Evolutionary conservation across 129 eudicot genomes (phyloP).

Genomic region (Tagetes erecta): DNA sequence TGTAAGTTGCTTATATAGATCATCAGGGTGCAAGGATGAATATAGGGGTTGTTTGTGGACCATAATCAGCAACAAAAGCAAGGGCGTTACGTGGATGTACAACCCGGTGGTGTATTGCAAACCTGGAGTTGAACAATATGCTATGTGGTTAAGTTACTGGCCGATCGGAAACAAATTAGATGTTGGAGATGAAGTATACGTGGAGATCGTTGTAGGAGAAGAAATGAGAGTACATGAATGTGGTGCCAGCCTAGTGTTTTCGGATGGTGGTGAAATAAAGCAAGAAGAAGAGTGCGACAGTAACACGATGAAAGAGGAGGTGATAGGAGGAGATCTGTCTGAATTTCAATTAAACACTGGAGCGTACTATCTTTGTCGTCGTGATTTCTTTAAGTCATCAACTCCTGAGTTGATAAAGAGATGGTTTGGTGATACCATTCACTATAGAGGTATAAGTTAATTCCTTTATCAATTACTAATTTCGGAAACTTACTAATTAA

Average conservation of each 20-base stretch:
- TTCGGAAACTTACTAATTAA: background rate
- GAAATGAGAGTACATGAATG: background rate
- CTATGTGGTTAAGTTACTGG: constrained; percentile 25
- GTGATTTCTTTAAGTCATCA: background rate
- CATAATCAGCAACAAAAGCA: background rate
- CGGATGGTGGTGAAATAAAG: background rate
- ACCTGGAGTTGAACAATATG: background rate
- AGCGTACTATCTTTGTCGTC: constrained; percentile 16
- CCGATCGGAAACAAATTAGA: constrained; percentile 12
- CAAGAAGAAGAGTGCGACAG: constrained; percentile 3
- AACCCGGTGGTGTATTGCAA: constrained; percentile 16
- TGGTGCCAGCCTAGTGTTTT: constrained; percentile 24
- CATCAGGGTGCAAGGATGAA: background rate
- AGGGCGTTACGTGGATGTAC: constrained; percentile 6
- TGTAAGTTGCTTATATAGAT: background rate
- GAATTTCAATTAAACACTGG: background rate
- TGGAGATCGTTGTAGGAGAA: background rate
- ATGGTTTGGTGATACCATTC: background rate
- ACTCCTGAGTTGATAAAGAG: background rate
- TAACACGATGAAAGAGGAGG: background rate
- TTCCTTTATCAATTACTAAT: background rate
- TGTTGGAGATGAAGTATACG: constrained; percentile 15
- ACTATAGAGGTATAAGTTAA: background rate
- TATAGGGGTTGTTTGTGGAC: background rate
- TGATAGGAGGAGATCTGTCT: constrained; percentile 19